Base-by-base conservation (phyloP, 768 basidiomycete species). In the Pholiota microspora region DNA sequence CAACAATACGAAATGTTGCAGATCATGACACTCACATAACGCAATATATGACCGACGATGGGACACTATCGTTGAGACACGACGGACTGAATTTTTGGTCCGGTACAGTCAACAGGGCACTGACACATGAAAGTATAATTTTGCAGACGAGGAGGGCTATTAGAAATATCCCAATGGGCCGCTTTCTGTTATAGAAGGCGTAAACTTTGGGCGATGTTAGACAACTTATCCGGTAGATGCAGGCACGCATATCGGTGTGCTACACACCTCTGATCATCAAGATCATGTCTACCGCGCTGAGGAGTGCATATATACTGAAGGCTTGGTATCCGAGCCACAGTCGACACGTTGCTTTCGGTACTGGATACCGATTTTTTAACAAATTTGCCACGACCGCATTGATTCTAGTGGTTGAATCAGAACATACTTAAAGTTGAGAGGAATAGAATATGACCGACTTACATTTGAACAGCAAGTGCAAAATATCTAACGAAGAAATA, bases 401-500 rank as follows among this genome's bases (percentile, higher is more conserved):
- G 8, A n/a, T 36, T 36, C 35, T 36, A 18, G n/a, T 36, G 2
- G n/a, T 36, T 36, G 2, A 13, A 18, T 13, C 7, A n/a, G 10
- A 36, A 36, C 8, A 16, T 2, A n/a, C 9, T n/a, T 3, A 35
- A 15, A n/a, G 18, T 36, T 16, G n/a, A 36, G 18, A 15, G 9
- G 18, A 16, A 36, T 36, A 6, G 35, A 36, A 13, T 16, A 2
- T n/a, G n/a, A 7, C 7, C n/a, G 7, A 36, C 35, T 16, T 8
- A 64, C 59, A 56, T 49, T 42, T 63, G 62, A 45, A 59, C 49
- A 3, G 44, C 55, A 23, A 64, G 46, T 18, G 53, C 53, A 49
- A 62, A 59, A 38, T 65, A 63, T 50, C 61, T 54, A 23, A 52
- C 54, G 38, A 64, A 61, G 25, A 64, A 53, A 46, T 62, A 64